Percentiles rank a stretch among this genome's conserved stretches.
Conservation (phyloP, 2,329 filamentous ascomycete genomes). For the Pseudofabraea citricarpa region DNA sequence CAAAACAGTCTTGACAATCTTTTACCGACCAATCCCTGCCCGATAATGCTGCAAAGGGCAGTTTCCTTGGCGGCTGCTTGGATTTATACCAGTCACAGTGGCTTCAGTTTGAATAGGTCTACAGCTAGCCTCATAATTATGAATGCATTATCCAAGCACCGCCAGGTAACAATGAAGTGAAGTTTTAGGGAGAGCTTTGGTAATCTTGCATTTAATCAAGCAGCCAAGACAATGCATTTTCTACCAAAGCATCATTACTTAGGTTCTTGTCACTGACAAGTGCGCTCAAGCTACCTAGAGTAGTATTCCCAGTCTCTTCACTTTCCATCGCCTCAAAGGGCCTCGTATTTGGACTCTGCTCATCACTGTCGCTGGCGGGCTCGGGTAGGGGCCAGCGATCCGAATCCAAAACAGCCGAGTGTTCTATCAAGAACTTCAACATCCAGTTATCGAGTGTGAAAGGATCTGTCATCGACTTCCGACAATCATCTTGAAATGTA, state of each 20-base stretch:
- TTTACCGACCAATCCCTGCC: too few relatives aligned
- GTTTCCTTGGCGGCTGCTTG: too few relatives aligned
- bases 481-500: constrained; percentile 36
- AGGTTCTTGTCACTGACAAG: constrained; percentile 2
- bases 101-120: too few relatives aligned
- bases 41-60: too few relatives aligned
- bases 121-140: too few relatives aligned
- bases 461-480: constrained; percentile 28
- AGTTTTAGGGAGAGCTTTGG: too few relatives aligned
- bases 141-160: too few relatives aligned
- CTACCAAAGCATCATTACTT: constrained; percentile 3
- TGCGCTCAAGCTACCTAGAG: constrained; percentile 1
- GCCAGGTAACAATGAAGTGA: too few relatives aligned
- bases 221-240: constrained; percentile 4
- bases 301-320: not conserved
- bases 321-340: not conserved
- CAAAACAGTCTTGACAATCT: too few relatives aligned
- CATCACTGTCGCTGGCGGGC: not conserved
- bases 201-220: too few relatives aligned
- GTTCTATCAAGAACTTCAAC: constrained; percentile 28
- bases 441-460: constrained; percentile 37
- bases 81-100: too few relatives aligned
- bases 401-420: constrained; percentile 3
- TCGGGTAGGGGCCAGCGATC: not conserved
- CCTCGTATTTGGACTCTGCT: not conserved